Base-by-base conservation (phyloP, 257 asterid species). In the Salvia rosmarinus region DNA sequence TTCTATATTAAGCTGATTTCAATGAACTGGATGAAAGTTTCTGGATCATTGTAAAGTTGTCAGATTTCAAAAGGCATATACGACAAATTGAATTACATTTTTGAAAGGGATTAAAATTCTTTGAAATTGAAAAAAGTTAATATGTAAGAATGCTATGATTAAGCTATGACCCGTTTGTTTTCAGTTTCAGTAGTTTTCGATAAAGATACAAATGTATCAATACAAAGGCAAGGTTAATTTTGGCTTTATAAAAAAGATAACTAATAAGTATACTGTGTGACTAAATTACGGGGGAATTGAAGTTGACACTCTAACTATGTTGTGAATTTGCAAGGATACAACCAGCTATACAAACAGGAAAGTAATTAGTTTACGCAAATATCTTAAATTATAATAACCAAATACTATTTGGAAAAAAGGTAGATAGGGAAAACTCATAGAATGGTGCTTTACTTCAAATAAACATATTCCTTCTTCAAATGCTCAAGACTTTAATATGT, bases 131-230 rank as follows among this genome's bases (percentile, higher is more conserved):
- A n/a, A n/a, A n/a, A n/a, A n/a, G n/a, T n/a, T n/a, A n/a, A 37
- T 6, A 6, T 5, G 20, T 12, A 19, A 63, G n/a, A 19, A 21
- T 9, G 0, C 5, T 63, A 42, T 9, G 28, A 50, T 64, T 9
- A 49, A 4, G 17, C 47, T 37, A 60, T 5, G 10, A 23, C 47
- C 34, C 39, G 28, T 74, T 42, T 12, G 7, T 19, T 54, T 65
- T 65, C 40, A 43, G 42, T 64, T 34, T 46, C 34, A 56, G 74
- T 62, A 62, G 13, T 43, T n/a, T n/a, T n/a, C 7, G 40, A 35
- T 35, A 35, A 35, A 35, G 50, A 34, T 14, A 60, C 50, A 71
- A 46, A 13, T 28, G 37, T 20, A 35, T 6, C 13, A 60, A 16
- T 17, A 71, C 4, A 30, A 16, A 34, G 9, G 61, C n/a, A 46